phyloP scores from a whole-genome alignment of 495 filamentous ascomycete species.

The Lasiosphaeria ovina region DNA sequence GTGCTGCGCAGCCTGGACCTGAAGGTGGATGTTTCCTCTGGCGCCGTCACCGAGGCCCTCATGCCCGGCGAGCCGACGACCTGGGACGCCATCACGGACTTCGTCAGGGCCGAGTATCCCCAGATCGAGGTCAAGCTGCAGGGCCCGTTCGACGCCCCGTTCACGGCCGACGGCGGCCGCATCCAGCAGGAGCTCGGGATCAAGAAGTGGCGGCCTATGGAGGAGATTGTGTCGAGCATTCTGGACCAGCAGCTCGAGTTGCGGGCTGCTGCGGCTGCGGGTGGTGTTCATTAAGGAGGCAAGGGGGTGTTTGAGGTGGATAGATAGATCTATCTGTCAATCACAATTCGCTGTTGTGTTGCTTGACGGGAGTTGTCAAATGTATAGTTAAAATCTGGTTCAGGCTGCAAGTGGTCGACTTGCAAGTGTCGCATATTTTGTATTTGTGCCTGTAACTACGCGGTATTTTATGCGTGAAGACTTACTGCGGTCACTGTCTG shows the following conservation, averaged over 20 bases:
- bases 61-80: conserved; percentile 22
- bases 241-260: conserved; percentile 38
- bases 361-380: no score
- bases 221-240: conserved; percentile 36
- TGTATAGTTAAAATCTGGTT: no score
- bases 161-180: conserved; percentile 16
- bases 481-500: no score
- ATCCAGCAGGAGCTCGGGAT: conserved; percentile 36
- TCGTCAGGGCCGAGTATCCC: conserved; percentile 35
- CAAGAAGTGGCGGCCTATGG: conserved; percentile 28
- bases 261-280: not conserved
- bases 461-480: no score
- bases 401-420: no score
- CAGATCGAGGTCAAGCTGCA: conserved; percentile 24
- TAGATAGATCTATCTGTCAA: no score
- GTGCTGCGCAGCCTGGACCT: conserved; percentile 34
- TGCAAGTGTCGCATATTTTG: no score
- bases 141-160: conserved; percentile 7
- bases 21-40: conserved; percentile 15
- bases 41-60: conserved; percentile 28
- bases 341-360: no score
- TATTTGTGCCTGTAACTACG: no score
- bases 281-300: no score
- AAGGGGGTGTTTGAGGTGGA: no score
- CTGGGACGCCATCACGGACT: conserved; percentile 30